Percentiles rank a stretch among this genome's conserved stretches.
Conservation (phyloP, 139 green algal species). For the Monoraphidium neglectum region DNA sequence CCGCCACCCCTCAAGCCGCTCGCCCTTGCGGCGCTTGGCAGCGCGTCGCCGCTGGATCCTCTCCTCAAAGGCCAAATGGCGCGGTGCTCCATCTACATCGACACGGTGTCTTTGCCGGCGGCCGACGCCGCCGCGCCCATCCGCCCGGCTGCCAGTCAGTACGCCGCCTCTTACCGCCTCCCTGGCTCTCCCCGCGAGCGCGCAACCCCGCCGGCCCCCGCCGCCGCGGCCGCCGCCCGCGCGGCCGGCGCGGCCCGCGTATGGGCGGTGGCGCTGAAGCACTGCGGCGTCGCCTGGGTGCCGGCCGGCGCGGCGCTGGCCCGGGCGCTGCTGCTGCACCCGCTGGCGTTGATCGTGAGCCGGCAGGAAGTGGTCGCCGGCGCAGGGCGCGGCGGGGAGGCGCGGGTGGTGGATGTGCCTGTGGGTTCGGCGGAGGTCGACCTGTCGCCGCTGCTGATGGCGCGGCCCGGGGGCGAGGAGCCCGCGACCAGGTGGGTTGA, state of each 20-base stretch:
- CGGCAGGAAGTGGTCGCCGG: conserved; percentile 2
- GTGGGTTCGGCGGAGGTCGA: too few relatives aligned
- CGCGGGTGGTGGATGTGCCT: too few relatives aligned
- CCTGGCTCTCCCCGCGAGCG: conserved; percentile 25
- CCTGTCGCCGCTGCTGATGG: too few relatives aligned
- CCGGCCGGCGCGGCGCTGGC: conserved; percentile 16
- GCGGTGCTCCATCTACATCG: conserved; percentile 37
- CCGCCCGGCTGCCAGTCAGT: conserved; percentile 34
- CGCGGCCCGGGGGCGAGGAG: too few relatives aligned
- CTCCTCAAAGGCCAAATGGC: conserved; percentile 39
- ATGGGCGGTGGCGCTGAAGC: conserved; percentile 35
- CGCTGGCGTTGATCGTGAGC: conserved; percentile 6
- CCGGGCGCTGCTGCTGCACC: conserved; percentile 14
- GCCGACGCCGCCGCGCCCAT: conserved; percentile 20
- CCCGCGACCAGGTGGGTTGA: too few relatives aligned
- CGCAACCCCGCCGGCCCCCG: conserved; percentile 12
- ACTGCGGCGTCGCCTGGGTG: conserved; percentile 43
- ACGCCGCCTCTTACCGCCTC: conserved; percentile 41
- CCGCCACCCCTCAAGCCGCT: neutral
- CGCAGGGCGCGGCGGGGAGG: neutral
- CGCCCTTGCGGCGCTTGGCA: neutral
- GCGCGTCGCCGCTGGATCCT: neutral
- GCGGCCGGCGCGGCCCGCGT: neutral
- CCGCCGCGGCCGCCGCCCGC: neutral
- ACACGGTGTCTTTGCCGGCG: conserved; percentile 40